A percentile compares a stretch with the other conserved stretches of the same genome.
Evolutionary conservation across 495 filamentous ascomycete genomes (phyloP).

Genomic region (Penicillium soppii): DNA sequence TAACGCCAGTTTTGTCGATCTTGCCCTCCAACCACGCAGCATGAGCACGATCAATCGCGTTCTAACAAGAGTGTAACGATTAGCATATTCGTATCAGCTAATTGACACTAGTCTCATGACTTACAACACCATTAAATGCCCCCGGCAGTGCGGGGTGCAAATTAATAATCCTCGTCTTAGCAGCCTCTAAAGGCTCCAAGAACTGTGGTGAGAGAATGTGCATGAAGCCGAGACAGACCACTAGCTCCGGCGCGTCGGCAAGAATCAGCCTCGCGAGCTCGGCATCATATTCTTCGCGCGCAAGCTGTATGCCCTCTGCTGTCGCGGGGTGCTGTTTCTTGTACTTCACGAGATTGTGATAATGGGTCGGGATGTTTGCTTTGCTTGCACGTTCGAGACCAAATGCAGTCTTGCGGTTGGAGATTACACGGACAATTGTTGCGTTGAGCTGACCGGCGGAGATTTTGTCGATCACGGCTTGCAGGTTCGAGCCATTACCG

Average conservation of each 20-base stretch:
- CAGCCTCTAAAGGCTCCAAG: slow-evolving; percentile 62
- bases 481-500: slow-evolving; percentile 83
- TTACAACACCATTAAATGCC: slow-evolving; percentile 70
- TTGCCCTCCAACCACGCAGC: slow-evolving; percentile 69
- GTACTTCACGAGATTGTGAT: slow-evolving; percentile 81
- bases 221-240: slow-evolving; percentile 59
- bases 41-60: slow-evolving; percentile 77
- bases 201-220: slow-evolving; percentile 62
- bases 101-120: slow-evolving; percentile 13
- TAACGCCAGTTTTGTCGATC: slow-evolving; percentile 81
- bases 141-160: slow-evolving; percentile 79
- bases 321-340: slow-evolving; percentile 51
- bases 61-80: slow-evolving; percentile 18
- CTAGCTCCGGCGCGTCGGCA: slow-evolving; percentile 64
- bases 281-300: slow-evolving; percentile 72
- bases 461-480: slow-evolving; percentile 81
- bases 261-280: slow-evolving; percentile 74
- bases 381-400: slow-evolving; percentile 71
- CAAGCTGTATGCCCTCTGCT: slow-evolving; percentile 45
- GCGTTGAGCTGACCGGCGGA: slow-evolving; percentile 54
- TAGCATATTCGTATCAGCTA: slow-evolving; percentile 5
- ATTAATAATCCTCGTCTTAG: slow-evolving; percentile 73
- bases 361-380: slow-evolving; percentile 73
- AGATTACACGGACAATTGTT: slow-evolving; percentile 73
- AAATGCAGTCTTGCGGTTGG: slow-evolving; percentile 77